These are phyloP conservation scores for Hygrophorus russula DNA, from an alignment of 768 basidiomycete species.

Conservation along the genomic window DNA sequence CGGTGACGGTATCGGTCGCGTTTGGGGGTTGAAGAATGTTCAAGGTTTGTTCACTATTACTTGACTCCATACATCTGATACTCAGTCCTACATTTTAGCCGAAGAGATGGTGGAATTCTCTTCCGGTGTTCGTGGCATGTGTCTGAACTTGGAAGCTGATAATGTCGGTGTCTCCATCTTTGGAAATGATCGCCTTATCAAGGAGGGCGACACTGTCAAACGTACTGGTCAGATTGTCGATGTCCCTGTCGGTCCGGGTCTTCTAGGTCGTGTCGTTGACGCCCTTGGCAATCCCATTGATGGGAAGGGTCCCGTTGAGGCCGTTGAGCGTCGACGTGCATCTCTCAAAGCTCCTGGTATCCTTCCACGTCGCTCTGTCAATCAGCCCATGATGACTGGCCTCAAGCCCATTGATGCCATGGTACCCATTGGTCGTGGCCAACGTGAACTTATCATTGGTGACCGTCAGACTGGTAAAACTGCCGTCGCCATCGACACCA, in stretches of 20 bases:
- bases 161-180: constrained; percentile 99
- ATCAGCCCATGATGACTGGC: constrained; percentile 99
- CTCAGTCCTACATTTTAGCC: constrained; percentile 31
- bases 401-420: constrained; percentile 99
- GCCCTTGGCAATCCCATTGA: constrained; percentile 99
- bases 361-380: constrained; percentile 97
- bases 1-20: constrained; percentile 99
- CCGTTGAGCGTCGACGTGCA: constrained; percentile 90
- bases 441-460: constrained; percentile 99
- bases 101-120: constrained; percentile 99
- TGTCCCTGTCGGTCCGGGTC: constrained; percentile 93
- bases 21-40: constrained; percentile 98
- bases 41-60: constrained; percentile 52
- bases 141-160: constrained; percentile 99
- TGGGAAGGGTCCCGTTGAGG: constrained; percentile 95
- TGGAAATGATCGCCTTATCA: constrained; percentile 95
- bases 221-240: constrained; percentile 99
- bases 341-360: constrained; percentile 99
- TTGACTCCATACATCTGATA: too few species aligned
- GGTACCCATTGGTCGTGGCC: constrained; percentile 99
- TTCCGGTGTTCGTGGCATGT: constrained; percentile 99
- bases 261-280: constrained; percentile 98
- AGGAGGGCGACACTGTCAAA: constrained; percentile 99
- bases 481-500: constrained; percentile 98
- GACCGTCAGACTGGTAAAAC: constrained; percentile 99